A percentile compares a stretch with the other conserved stretches of the same genome.
phyloP scores from a whole-genome alignment of 345 rosid species.

The Acer saccharum region DNA sequence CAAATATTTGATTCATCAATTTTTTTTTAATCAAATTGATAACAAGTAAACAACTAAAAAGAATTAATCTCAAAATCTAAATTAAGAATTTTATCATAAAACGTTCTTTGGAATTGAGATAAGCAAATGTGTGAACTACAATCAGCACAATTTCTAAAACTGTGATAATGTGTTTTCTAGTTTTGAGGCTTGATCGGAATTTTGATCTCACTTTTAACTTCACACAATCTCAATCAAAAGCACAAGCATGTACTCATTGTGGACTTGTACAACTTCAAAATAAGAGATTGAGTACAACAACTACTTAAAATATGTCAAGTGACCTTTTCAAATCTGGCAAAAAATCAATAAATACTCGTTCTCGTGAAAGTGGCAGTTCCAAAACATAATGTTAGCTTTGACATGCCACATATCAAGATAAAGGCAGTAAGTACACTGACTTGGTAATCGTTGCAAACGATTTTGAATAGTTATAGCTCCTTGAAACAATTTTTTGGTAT shows the following conservation, averaged over 20 bases:
- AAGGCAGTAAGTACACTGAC: not conserved
- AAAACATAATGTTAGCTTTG: not conserved
- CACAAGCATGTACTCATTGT: not conserved
- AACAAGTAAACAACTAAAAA: not conserved
- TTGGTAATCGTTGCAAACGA: not conserved
- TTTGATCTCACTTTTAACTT: not conserved
- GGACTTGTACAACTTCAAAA: not conserved
- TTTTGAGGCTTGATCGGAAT: not conserved
- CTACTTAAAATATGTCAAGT: not conserved
- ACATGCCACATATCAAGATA: not conserved
- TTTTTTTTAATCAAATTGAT: not conserved
- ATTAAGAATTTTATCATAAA: not conserved
- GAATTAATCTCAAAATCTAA: slow-evolving; percentile 40
- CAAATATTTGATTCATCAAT: slow-evolving; percentile 10
- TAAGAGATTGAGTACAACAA: not conserved
- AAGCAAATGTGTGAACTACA: not conserved
- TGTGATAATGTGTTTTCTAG: not conserved
- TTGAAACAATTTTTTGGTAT: not conserved
- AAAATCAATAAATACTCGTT: not conserved
- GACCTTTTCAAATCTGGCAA: not conserved
- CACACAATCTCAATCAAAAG: not conserved
- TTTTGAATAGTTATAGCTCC: not conserved
- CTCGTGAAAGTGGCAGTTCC: not conserved
- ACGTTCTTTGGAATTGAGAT: not conserved
- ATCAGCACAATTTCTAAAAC: not conserved